Conservation (phyloP, 1,284 basidiomycete genomes). For the Boletus mariae region DNA sequence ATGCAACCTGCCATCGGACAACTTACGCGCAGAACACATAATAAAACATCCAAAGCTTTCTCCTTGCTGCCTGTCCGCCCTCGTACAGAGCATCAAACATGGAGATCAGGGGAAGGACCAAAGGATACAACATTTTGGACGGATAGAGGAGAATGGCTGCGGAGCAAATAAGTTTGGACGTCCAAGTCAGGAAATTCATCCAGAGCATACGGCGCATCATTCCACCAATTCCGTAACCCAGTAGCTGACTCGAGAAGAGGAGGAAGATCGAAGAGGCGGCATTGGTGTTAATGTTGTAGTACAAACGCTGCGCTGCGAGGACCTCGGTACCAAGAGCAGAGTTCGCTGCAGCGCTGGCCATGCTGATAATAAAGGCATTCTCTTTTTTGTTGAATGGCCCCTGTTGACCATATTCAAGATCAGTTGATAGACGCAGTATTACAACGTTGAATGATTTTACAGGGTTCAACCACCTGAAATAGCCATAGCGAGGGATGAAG, state of each 20-base stretch:
- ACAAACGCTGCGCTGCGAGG: constrained; percentile 56
- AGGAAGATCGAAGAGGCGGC: constrained; percentile 55
- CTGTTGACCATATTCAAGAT: constrained; percentile 4
- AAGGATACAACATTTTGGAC: constrained; percentile 60
- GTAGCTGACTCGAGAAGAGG: constrained; percentile 56
- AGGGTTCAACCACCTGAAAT: constrained; percentile 55
- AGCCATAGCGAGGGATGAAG: constrained; percentile 45
- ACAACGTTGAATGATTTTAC: constrained; percentile 26
- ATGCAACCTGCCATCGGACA: constrained; percentile 19
- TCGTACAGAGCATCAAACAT: constrained; percentile 53
- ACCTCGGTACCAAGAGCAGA: constrained; percentile 66
- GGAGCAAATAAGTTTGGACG: constrained; percentile 7
- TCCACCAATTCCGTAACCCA: constrained; percentile 58
- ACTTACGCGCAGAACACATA: constrained; percentile 41
- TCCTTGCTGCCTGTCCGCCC: constrained; percentile 33
- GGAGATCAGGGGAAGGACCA: constrained; percentile 50
- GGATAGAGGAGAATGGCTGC: constrained; percentile 55
- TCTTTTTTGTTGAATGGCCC: constrained; percentile 43
- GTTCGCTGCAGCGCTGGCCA: constrained; percentile 61
- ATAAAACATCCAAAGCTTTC: constrained; percentile 50
- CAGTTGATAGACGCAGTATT: constrained; percentile 21
- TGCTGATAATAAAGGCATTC: constrained; percentile 62
- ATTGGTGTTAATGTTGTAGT: constrained; percentile 55
- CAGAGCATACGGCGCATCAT: constrained; percentile 32
- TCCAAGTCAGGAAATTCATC: neutral